Conservation (phyloP, 768 basidiomycete genomes). For the Mycena kentingensis region DNA sequence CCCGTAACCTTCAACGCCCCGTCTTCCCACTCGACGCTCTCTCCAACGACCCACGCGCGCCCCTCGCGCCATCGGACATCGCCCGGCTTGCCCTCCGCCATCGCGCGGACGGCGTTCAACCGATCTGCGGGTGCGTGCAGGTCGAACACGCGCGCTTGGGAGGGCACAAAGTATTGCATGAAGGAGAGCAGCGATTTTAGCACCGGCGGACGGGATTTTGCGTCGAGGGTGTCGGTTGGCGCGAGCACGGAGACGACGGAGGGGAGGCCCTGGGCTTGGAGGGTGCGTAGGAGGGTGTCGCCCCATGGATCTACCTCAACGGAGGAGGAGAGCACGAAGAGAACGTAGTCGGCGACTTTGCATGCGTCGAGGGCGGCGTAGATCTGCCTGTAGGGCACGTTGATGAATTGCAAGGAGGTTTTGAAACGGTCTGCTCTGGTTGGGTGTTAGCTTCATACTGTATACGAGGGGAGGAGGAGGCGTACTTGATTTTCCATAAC, state of each 20-base stretch:
- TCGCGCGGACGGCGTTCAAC: conserved; percentile 68
- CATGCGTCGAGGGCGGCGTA: conserved; percentile 84
- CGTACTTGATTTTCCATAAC: conserved; percentile 70
- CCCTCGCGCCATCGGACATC: conserved; percentile 84
- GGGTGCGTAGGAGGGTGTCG: conserved; percentile 80
- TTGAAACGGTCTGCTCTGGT: conserved; percentile 89
- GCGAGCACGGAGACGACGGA: conserved; percentile 77
- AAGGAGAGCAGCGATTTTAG: conserved; percentile 92
- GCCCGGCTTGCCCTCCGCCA: conserved; percentile 83
- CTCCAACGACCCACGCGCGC: conserved; percentile 73
- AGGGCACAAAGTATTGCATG: conserved; percentile 91
- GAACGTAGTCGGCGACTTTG: conserved; percentile 87
- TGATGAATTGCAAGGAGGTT: conserved; percentile 86
- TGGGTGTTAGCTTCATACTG: no score
- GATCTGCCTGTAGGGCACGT: conserved; percentile 67
- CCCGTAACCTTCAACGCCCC: conserved; percentile 78
- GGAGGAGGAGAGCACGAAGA: conserved; percentile 78
- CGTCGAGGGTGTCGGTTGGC: conserved; percentile 52
- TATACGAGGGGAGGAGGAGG: no score
- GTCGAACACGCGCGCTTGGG: conserved; percentile 76
- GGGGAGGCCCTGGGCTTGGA: conserved; percentile 91
- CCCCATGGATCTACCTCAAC: conserved; percentile 85
- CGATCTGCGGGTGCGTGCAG: conserved; percentile 63
- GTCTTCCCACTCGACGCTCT: conserved; percentile 59
- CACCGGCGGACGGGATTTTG: conserved; percentile 66